phyloP scores from a whole-genome alignment of 2,329 filamentous ascomycete genomes.

The Pseudovirgaria hyperparasitica region DNA sequence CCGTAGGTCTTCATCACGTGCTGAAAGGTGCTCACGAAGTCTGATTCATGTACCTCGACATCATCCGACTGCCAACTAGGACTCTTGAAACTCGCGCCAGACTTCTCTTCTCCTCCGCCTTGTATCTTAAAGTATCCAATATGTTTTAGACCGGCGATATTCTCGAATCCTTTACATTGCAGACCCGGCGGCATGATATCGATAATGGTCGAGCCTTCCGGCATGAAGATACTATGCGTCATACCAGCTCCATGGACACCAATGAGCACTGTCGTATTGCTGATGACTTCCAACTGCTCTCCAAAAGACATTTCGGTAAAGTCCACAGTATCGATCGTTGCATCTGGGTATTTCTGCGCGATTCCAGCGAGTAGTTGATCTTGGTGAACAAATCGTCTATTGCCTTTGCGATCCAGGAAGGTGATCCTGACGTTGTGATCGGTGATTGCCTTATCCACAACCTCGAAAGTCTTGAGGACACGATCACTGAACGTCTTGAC shows the following conservation, averaged over 20 bases:
- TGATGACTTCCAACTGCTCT: slow-evolving; percentile 24
- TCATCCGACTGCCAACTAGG: too few species aligned
- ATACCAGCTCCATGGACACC: slow-evolving; percentile 34
- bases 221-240: slow-evolving; percentile 31
- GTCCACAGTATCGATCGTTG: slow-evolving; percentile 23
- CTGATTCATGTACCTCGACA: too few species aligned
- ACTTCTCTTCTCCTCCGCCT: slow-evolving; percentile 8
- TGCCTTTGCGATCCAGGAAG: too few species aligned
- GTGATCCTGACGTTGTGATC: slow-evolving; percentile 18
- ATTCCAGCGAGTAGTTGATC: slow-evolving; percentile 12
- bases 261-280: slow-evolving; percentile 29
- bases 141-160: slow-evolving; percentile 27
- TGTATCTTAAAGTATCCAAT: slow-evolving; percentile 27
- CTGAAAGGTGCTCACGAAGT: too few species aligned
- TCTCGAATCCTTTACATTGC: slow-evolving; percentile 27
- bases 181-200: slow-evolving; percentile 30
- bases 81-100: too few species aligned
- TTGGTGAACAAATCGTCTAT: slow-evolving; percentile 17
- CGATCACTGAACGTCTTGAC: slow-evolving; percentile 22
- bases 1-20: too few species aligned
- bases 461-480: slow-evolving; percentile 17
- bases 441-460: too few species aligned
- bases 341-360: slow-evolving; percentile 12
- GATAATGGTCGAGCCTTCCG: slow-evolving; percentile 21
- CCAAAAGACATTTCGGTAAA: slow-evolving; percentile 25